These are phyloP conservation scores for Vigna mungo DNA, from an alignment of 306 rosid species.

Conservation along the genomic window DNA sequence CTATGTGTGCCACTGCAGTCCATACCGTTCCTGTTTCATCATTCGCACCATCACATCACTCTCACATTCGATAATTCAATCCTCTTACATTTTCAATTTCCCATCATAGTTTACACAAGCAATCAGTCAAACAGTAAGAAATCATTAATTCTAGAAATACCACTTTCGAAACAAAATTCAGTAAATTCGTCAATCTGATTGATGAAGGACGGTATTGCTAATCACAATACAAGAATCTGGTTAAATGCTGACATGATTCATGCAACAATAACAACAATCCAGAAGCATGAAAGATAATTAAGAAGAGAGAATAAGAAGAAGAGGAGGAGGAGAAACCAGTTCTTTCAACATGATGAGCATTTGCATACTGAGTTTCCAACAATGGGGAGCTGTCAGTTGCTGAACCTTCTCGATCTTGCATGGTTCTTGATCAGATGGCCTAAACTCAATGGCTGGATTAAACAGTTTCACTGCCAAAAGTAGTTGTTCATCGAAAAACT, in stretches of 20 bases:
- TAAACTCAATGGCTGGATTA: not conserved
- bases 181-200: too few relatives aligned
- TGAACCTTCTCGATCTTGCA: conserved; percentile 18
- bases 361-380: conserved; percentile 8
- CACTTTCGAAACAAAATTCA: too few relatives aligned
- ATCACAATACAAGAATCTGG: too few relatives aligned
- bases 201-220: too few relatives aligned
- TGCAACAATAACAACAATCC: too few relatives aligned
- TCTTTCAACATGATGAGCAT: not conserved
- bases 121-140: not conserved
- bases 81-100: not conserved
- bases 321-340: not conserved
- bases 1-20: conserved; percentile 69
- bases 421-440: not conserved
- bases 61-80: not conserved
- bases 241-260: too few relatives aligned
- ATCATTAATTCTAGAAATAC: not conserved
- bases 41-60: not conserved
- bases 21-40: conserved; percentile 54
- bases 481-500: not conserved
- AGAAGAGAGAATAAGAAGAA: not conserved
- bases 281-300: not conserved
- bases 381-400: conserved; percentile 30
- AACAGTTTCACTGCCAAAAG: not conserved
- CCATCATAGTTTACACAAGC: not conserved